Evolutionary conservation across 2,329 filamentous ascomycete genomes (phyloP), one percentile per base, ranked within the genome.

Genomic region (Rhinocladiella mackenziei): DNA sequence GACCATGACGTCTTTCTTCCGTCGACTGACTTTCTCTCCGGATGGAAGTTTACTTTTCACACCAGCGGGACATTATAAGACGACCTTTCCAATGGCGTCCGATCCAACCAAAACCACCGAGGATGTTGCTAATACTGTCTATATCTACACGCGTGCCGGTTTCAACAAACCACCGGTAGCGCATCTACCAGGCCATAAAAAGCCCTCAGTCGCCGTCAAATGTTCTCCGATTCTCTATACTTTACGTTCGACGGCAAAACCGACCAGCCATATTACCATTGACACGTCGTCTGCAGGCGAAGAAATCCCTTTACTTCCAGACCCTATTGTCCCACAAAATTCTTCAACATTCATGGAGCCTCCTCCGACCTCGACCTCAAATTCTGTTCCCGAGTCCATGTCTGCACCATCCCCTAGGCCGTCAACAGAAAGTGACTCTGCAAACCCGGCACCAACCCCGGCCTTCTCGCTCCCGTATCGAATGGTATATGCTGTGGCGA

Each of bases 141-240:
- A 98, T 66, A 92, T 98, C 41, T 98, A 98, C 65, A 96, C 91
- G 0, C 77, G 92, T 57, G 92, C 89, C 20, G 92, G 92, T 17
- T 88, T 98, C 60, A 97, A 96, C 69, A 96, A 94, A 63, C 89
- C 92, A 1, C 92, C 92, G 2, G 85, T 97, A 45, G 89, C 91
- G 5, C 92, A 97, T 66, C 75, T 98, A 5, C 92, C 92, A 0
- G 92, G 92, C 1, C 91, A 97, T 67, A 98, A 96, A 73, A 98
- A 98, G 65, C 92, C 92, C 0, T 97, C 92, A 0, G 87, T 98
- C 8, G 92, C 89, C 1, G 87, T 98, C 48, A 87, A 87, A 60
- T 98, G 92, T 63, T 98, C 91, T 10, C 92, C 92, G 0, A 69
- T 94, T 17, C 83, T 86, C 56, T 98, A 97, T 66, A 87, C 83